These are phyloP conservation scores for Yarrowia osloensis DNA, from an alignment of 805 yeast species.

Conservation along the genomic window DNA sequence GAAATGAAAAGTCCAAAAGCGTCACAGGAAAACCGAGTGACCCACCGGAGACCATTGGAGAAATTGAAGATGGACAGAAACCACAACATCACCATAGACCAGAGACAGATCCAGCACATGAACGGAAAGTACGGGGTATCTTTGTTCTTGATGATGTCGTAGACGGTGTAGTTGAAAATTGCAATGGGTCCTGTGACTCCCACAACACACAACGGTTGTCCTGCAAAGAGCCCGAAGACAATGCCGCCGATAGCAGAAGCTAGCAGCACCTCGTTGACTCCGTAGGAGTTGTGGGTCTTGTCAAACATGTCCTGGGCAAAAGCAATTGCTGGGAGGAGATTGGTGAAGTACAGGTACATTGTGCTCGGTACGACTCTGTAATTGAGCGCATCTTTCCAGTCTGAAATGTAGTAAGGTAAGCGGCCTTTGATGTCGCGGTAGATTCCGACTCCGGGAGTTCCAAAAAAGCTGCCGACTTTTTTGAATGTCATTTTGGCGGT, in stretches of 20 bases:
- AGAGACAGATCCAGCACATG: constrained; percentile 93
- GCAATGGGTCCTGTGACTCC: constrained; percentile 97
- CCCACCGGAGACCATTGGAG: constrained; percentile 65
- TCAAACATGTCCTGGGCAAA: constrained; percentile 98
- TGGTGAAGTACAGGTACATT: constrained; percentile 82
- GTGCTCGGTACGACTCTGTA: constrained; percentile 88
- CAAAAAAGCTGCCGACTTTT: constrained; percentile 30
- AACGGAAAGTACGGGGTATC: constrained; percentile 70
- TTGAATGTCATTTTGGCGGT: constrained; percentile 7
- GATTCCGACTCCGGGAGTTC: constrained; percentile 52
- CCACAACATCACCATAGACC: constrained; percentile 85
- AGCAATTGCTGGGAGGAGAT: constrained; percentile 87
- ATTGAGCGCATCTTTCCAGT: constrained; percentile 79
- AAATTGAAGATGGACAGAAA: constrained; percentile 68
- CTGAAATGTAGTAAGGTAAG: constrained; percentile 70
- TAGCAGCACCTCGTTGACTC: constrained; percentile 85
- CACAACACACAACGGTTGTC: constrained; percentile 91
- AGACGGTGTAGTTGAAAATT: constrained; percentile 89
- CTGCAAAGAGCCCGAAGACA: constrained; percentile 79
- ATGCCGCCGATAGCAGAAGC: constrained; percentile 87
- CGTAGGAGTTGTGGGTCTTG: constrained; percentile 81
- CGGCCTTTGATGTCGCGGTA: constrained; percentile 53
- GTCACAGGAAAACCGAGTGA: constrained; percentile 84
- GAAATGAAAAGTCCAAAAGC: constrained; percentile 91
- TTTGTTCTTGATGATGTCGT: constrained; percentile 61